Evolutionary conservation across 768 basidiomycete species (phyloP).

Genomic region (Cyclocybe cylindracea): DNA sequence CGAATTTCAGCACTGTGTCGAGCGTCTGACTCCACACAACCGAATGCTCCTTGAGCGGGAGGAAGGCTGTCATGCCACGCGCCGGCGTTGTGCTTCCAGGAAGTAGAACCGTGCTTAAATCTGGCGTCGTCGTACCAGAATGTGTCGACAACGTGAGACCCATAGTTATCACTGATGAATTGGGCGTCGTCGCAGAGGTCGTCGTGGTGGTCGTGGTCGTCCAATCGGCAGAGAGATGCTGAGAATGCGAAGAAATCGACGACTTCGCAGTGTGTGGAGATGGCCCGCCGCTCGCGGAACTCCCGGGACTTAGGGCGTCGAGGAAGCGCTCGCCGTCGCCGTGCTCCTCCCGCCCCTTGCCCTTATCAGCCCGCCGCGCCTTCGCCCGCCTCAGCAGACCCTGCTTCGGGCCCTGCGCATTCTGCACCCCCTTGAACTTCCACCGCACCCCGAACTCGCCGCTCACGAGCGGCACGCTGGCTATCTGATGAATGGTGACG

Average conservation of each 20-base stretch:
- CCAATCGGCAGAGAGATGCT: constrained; percentile 18
- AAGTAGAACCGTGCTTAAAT: constrained; percentile 1
- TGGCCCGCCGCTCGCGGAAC: constrained; percentile 1
- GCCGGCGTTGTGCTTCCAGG: constrained; percentile 32
- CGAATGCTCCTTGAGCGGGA: constrained; percentile 62
- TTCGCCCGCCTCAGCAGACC: constrained; percentile 39
- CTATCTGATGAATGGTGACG: constrained; percentile 64
- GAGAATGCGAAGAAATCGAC: constrained; percentile 21
- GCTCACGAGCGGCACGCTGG: constrained; percentile 68
- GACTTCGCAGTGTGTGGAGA: constrained; percentile 1
- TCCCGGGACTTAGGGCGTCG: neutral
- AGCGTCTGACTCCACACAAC: constrained; percentile 64
- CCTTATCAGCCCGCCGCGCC: constrained; percentile 22
- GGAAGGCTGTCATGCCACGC: constrained; percentile 62
- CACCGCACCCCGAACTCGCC: constrained; percentile 73
- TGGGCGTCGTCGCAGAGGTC: constrained; percentile 4
- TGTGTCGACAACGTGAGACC: constrained; percentile 2
- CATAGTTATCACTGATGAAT: constrained; percentile 12
- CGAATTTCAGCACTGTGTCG: constrained; percentile 56
- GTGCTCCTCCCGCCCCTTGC: constrained; percentile 22
- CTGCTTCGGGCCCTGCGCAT: constrained; percentile 32
- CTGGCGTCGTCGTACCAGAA: constrained; percentile 5
- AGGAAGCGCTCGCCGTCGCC: neutral
- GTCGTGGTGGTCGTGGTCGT: constrained; percentile 12
- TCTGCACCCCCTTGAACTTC: constrained; percentile 64